Base-by-base conservation (phyloP, 148 eudicot species). In the Camellia japonica region DNA sequence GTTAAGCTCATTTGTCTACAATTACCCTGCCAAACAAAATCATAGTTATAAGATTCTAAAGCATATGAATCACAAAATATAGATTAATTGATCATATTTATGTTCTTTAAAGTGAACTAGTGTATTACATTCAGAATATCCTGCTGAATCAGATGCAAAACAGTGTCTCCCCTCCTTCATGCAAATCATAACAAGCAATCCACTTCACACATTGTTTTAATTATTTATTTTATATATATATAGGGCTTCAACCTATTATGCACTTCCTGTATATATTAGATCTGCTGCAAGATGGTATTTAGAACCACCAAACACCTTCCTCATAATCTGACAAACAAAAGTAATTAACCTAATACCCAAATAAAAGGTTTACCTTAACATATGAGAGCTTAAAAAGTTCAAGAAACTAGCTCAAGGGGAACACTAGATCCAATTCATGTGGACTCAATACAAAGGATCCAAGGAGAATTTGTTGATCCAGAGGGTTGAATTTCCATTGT, bases 1-100 rank as follows among this genome's bases (percentile, higher is more conserved):
- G 51, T 66, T 15, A 81, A 68, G 67, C 61, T 80, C 49, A 67
- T 23, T 75, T 11, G 59, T 68, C 67, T 12, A 51, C 60, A 81
- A 15, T 60, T 69, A 59, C 79, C 60, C 83, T 75, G 83, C 38
- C 82, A 73, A 75, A 58, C 72, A 81, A 20, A 80, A 54, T 1
- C 51, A 46, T 15, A 54, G 7, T 65, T 2, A 13, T 66, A 16
- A 3, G 52, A 41, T 12, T 66, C 9, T 19, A 9, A 23, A 42
- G 16, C 55, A 30, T 2, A 46, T 14, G 41, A 49, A 64, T 18
- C 14, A 63, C 18, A 76, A 46, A 3, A 6, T 16, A 3, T 16
- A 11, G 79, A 23, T 46, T 3, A 63, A 62, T 5, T 42, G 16
- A 75, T 18, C 44, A 67, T 67, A 30, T 62, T 18, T 3, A 58